These are phyloP conservation scores for Aspergillus panamensis DNA, from an alignment of 495 filamentous ascomycete species.

Conservation along the genomic window DNA sequence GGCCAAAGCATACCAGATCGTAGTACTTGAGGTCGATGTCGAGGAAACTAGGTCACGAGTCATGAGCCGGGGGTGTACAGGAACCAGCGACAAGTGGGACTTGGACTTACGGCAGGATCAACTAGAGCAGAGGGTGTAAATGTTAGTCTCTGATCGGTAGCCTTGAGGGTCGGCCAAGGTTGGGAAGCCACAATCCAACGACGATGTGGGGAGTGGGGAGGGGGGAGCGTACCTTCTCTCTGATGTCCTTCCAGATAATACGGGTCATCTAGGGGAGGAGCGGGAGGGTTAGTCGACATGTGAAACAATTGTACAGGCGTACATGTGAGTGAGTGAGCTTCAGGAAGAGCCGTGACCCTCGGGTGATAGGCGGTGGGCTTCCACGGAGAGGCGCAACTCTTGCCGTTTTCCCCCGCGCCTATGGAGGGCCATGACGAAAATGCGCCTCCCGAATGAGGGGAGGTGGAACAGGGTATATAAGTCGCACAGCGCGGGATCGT, in stretches of 20 bases:
- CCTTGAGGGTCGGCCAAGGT: conserved; percentile 13
- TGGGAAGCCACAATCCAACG: conserved; percentile 3
- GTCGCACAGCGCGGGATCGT: conserved; percentile 17
- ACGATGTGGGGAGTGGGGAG: conserved; percentile 16
- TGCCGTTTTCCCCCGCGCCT: conserved; percentile 40
- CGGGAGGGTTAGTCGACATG: conserved; percentile 28
- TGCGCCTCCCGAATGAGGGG: conserved; percentile 19
- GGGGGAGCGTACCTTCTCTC: conserved; percentile 66
- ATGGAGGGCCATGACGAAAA: conserved; percentile 28
- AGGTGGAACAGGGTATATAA: conserved; percentile 29
- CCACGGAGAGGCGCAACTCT: conserved; percentile 16
- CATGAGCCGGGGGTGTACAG: conserved; percentile 14
- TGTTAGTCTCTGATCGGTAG: conserved; percentile 9
- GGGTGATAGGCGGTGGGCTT: conserved; percentile 16
- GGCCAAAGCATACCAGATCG: conserved; percentile 60
- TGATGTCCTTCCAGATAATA: conserved; percentile 98
- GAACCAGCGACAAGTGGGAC: neutral
- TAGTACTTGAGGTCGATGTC: conserved; percentile 99
- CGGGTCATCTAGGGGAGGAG: conserved; percentile 70
- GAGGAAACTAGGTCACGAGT: conserved; percentile 58
- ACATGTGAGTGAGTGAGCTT: conserved; percentile 3
- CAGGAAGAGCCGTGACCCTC: conserved; percentile 19
- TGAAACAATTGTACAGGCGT: conserved; percentile 4
- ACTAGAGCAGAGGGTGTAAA: conserved; percentile 40
- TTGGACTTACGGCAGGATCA: conserved; percentile 73